Evolutionary conservation across 345 rosid species (phyloP), one percentile per base, ranked within the genome.

Genomic region (Eucalyptus globulus): DNA sequence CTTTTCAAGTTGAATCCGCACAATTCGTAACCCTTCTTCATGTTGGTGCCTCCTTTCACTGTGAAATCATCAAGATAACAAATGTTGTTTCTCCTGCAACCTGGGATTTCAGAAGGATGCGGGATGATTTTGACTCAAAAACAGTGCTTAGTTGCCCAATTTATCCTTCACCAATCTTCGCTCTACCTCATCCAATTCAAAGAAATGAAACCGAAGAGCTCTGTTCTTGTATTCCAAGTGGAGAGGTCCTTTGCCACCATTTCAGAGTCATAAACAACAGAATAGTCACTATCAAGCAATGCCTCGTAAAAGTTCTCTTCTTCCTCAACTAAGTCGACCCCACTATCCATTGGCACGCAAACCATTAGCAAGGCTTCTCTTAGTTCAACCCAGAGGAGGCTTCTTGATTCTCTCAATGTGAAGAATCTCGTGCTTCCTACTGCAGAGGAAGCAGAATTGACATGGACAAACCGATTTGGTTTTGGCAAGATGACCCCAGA

Each of bases 391-490:
- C 17, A 50, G 17, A 50, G 53, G 92, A 93, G 92, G 91, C 95
- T 97, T 72, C 94, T 97, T 2, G 89, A 95, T 86, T 94, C 91
- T 94, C 91, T 88, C 92, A 92, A 94, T 22, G 96, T 96, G 90
- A 95, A 94, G 93, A 91, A 93, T 69, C 92, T 97, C 4, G 95
- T 96, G 86, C 96, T 97, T 89, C 99, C 98, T 19, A 96, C 98
- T 29, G 98, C 98, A 31, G 96, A 94, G 83, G 98, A 95, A 94
- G 99, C 97, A 1, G 95, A 94, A 90, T 94, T 97, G 29, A 95
- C 96, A 80, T 97, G 98, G 99, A 97, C 93, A 3, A 94, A 92
- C 86, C 96, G 94, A 91, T 97, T 97, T 69, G 96, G 98, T 22
- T 97, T 97, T 90, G 87, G 86, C 91, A 92, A 91, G 90, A 91